Evolutionary conservation across 257 asterid species (phyloP).

Genomic region (Handroanthus guayacan): DNA sequence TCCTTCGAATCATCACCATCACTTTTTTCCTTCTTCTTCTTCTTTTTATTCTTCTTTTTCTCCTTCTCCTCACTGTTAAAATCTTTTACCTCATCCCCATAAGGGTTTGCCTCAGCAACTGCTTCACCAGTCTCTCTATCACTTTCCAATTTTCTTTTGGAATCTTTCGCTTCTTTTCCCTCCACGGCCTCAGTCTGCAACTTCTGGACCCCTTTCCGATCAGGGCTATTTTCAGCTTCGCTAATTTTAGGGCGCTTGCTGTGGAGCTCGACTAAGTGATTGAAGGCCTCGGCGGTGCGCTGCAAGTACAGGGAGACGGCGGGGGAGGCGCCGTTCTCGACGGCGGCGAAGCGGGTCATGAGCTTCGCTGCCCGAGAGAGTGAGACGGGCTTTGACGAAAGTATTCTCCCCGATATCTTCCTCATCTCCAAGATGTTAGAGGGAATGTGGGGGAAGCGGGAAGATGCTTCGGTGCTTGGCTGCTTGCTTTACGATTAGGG

Average conservation of each 20-base stretch:
- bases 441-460: background rate
- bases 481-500: background rate
- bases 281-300: slow-evolving; percentile 60
- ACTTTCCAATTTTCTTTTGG: background rate
- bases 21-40: slow-evolving; percentile 45
- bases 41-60: slow-evolving; percentile 30
- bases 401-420: slow-evolving; percentile 51
- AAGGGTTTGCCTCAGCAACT: slow-evolving; percentile 18
- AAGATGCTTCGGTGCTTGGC: background rate
- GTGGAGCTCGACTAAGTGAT: slow-evolving; percentile 53
- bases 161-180: background rate
- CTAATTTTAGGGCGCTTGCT: slow-evolving; percentile 22
- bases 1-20: slow-evolving; percentile 37
- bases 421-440: slow-evolving; percentile 38
- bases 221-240: slow-evolving; percentile 6
- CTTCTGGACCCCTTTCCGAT: slow-evolving; percentile 25
- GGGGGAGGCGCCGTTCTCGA: slow-evolving; percentile 60
- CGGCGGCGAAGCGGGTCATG: slow-evolving; percentile 50
- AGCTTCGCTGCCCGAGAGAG: slow-evolving; percentile 58
- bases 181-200: background rate
- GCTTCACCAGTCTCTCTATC: background rate
- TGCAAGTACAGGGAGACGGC: slow-evolving; percentile 54
- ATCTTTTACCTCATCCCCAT: background rate
- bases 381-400: slow-evolving; percentile 49
- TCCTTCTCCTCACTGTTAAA: slow-evolving; percentile 6